Evolutionary conservation across 1,284 basidiomycete genomes (phyloP), one percentile per base, ranked within the genome.

Genomic region (Sanghuangporus baumii): DNA sequence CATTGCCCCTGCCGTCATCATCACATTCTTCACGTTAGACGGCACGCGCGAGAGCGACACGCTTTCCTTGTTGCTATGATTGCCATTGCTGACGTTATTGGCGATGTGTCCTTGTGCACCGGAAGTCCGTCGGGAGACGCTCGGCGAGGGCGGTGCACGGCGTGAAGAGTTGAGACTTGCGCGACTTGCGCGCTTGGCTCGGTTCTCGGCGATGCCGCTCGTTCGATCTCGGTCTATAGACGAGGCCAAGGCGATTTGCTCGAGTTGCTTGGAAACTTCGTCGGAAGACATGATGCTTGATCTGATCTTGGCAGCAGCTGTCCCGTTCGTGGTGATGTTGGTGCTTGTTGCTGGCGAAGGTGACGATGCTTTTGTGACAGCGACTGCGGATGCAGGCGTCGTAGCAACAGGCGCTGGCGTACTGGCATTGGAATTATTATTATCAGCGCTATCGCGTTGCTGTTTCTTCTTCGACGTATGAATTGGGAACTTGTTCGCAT

Each of bases 141-240:
- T 82, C 9, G 86, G 87, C 1, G 86, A 88, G 0, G 82, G 84
- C 0, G 87, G 88, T 0, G 87, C 87, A 16, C 84, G 86, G 8
- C 87, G 80, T 3, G 79, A 83, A 2, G 84, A 81, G 0, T 78
- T 78, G 55, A 84, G 77, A 2, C 80, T 61, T 34, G 50, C 31
- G 18, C 50, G 50, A 51, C 43, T 46, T 6, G 55, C 46, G 46
- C 60, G 64, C 51, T 55, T 59, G 37, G 43, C 50, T 40, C 58
- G 64, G 20, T 18, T 37, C 43, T 46, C 43, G 43, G 43, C 46
- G 50, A 51, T 26, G 61, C 36, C 47, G 16, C 20, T 31, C 41
- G 57, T 37, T 56, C 52, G 34, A 12, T 37, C 16, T 47, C 54
- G 20, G 7, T n/a, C 26, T 26, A 43, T n/a, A 4, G 14, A n/a